These are phyloP conservation scores for Polysphondylium violaceum DNA, from an alignment of 78 protist species.

Conservation along the genomic window DNA sequence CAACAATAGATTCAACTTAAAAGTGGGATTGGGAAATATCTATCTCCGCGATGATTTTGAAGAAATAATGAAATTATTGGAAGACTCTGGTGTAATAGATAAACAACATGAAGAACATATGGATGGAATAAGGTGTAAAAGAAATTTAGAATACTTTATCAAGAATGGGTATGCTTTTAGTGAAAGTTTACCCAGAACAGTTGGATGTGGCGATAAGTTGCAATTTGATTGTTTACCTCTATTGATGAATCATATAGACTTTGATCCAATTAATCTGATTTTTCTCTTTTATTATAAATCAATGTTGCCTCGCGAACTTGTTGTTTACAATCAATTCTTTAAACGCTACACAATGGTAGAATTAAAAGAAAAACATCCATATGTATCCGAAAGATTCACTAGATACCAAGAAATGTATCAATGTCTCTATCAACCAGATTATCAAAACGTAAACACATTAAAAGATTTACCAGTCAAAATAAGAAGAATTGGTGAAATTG, in stretches of 20 bases:
- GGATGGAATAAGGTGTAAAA: neutral
- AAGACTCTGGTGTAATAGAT: neutral
- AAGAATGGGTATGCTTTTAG: neutral
- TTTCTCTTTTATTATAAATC: too few species aligned
- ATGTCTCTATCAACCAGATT: neutral
- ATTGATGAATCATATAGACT: neutral
- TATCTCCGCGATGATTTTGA: neutral
- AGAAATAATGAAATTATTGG: neutral
- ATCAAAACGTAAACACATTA: neutral
- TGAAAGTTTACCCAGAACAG: neutral
- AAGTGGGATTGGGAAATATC: neutral
- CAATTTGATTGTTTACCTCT: neutral
- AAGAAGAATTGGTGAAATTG: neutral
- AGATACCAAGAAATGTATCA: neutral
- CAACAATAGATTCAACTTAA: neutral
- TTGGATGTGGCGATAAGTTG: neutral
- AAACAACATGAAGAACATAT: neutral
- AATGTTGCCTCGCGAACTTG: neutral
- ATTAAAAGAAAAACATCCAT: neutral
- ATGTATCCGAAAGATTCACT: neutral
- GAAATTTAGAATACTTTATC: neutral
- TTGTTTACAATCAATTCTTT: neutral
- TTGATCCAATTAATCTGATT: neutral
- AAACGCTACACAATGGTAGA: neutral
- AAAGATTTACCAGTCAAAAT: neutral